Evolutionary conservation across 176 grass and related monocot species (phyloP), one percentile per base, ranked within the genome.

Genomic region (Stipa capillata): DNA sequence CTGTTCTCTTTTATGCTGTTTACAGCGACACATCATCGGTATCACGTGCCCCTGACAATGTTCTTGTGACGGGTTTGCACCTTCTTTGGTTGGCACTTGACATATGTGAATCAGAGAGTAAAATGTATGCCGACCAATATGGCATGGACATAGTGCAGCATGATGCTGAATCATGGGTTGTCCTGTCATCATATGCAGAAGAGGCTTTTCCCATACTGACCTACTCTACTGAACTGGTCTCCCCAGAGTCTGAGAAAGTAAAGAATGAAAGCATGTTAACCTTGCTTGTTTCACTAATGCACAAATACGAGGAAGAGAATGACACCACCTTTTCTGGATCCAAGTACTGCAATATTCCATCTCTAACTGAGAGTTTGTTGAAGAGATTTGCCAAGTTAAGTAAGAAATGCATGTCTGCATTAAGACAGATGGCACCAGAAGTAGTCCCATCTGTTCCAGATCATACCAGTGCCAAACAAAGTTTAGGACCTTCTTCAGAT

Each of bases 61-160:
- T 99, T 71, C 88, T 99, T 58, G 92, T 99, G 63, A 85, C 87
- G 45, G 84, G 90, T 51, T 87, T 99, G 67, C 97, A 99, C 80
- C 77, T 99, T 43, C 82, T 92, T 85, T 93, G 74, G 35, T 85
- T 99, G 64, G 90, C 90, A 69, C 85, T 99, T 74, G 88, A 96
- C 76, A 88, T 99, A 83, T 96, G 90, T 82, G 86, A 91, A 79
- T 91, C 87, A 43, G 82, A 88, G 67, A 79, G 76, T 50, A 69
- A 85, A 77, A 77, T 45, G 42, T 35, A 76, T 45, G 68, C 61
- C 21, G 45, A 33, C 49, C 79, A 84, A 66, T 61, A 24, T 80
- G 82, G 53, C 67, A 83, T 87, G 89, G 79, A 68, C 49, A 67
- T 92, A 28, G 42, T 83, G 54, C 79, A 88, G 76, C 83, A 84